Evolutionary conservation across 768 basidiomycete genomes (phyloP).

Genomic region (Tulasnella sp.): DNA sequence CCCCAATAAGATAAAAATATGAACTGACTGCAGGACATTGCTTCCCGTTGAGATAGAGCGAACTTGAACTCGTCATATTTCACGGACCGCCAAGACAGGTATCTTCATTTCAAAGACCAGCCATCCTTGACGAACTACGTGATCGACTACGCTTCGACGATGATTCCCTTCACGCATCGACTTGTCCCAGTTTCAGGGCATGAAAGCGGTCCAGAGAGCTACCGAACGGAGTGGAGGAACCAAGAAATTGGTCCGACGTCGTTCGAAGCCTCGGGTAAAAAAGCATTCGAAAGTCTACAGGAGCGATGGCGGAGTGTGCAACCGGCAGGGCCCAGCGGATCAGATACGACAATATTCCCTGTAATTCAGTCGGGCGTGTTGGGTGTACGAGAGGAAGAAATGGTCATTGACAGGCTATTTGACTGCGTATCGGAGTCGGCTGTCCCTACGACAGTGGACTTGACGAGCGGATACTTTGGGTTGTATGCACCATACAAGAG

Average conservation of each 20-base stretch:
- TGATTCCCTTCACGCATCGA: constrained; percentile 66
- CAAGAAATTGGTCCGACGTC: constrained; percentile 56
- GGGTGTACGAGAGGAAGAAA: constrained; percentile 78
- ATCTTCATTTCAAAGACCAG: constrained; percentile 63
- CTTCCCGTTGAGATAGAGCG: constrained; percentile 49
- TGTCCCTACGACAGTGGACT: constrained; percentile 38
- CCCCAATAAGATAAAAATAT: neutral
- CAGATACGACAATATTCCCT: constrained; percentile 59
- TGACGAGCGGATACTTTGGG: constrained; percentile 95
- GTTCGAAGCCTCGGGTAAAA: constrained; percentile 53
- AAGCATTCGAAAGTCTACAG: constrained; percentile 56
- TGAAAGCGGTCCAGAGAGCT: constrained; percentile 33
- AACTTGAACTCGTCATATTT: constrained; percentile 93
- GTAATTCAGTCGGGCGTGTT: constrained; percentile 87
- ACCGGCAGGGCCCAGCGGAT: constrained; percentile 28
- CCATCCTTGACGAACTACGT: constrained; percentile 72
- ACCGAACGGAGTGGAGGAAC: constrained; percentile 61
- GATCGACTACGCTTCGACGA: constrained; percentile 60
- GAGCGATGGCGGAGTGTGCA: constrained; percentile 24
- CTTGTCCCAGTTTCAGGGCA: constrained; percentile 26
- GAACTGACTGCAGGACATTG: neutral
- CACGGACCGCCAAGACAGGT: constrained; percentile 90
- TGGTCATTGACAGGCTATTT: constrained; percentile 50
- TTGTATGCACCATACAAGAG: constrained; percentile 73
- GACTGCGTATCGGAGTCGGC: constrained; percentile 33